Evolutionary conservation across 768 basidiomycete genomes (phyloP).

Genomic region (Lepiota brunneoincarnata): DNA sequence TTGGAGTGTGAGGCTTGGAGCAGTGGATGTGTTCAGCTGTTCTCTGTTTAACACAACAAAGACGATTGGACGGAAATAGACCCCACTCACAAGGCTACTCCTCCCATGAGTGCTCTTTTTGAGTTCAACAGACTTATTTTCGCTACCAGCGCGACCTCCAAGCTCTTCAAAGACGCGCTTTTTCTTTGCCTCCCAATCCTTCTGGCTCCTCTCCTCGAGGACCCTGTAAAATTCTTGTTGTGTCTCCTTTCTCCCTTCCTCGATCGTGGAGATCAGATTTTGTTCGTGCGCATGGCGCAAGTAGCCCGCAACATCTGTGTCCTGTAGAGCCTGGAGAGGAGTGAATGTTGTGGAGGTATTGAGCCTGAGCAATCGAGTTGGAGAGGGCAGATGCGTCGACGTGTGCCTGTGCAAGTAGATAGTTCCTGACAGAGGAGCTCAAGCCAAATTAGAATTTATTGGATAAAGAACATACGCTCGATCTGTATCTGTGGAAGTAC

Average conservation of each 20-base stretch:
- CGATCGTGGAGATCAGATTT: constrained; percentile 90
- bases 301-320: constrained; percentile 92
- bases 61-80: neutral
- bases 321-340: constrained; percentile 88
- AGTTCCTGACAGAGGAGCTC: constrained; percentile 66
- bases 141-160: constrained; percentile 61
- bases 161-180: constrained; percentile 87
- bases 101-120: constrained; percentile 63
- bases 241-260: constrained; percentile 83
- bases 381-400: constrained; percentile 90
- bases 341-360: constrained; percentile 83
- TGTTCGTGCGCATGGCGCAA: constrained; percentile 95
- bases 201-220: constrained; percentile 68
- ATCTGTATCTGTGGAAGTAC: constrained; percentile 60
- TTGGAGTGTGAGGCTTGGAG: constrained; percentile 63
- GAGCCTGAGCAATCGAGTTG: constrained; percentile 77
- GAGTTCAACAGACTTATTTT: constrained; percentile 56
- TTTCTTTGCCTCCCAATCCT: constrained; percentile 91
- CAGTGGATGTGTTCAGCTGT: constrained; percentile 28
- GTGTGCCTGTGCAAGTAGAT: constrained; percentile 89
- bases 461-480: constrained; percentile 56
- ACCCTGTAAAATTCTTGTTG: constrained; percentile 83
- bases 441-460: no score
- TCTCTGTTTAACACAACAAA: neutral
- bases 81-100: constrained; percentile 44